Evolutionary conservation across 208 protist genomes (phyloP).

Genomic region (Wallacemonas sp.): DNA sequence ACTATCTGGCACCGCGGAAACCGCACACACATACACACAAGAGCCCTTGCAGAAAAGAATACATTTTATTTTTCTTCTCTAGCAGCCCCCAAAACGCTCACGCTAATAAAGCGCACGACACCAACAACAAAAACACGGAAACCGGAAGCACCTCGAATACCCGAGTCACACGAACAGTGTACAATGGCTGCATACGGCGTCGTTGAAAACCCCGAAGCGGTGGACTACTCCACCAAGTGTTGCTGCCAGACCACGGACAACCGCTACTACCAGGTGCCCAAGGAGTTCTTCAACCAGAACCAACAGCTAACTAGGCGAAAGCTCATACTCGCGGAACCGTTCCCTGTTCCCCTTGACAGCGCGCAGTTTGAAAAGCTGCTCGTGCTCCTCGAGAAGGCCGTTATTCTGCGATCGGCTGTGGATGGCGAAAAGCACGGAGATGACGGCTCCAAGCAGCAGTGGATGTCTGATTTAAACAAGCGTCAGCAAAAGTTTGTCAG

Average conservation of each 20-base stretch:
- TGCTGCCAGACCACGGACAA: slow-evolving; percentile 79
- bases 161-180: neutral
- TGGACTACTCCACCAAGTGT: slow-evolving; percentile 82
- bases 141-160: neutral
- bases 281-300: slow-evolving; percentile 76
- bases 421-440: slow-evolving; percentile 42
- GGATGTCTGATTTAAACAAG: slow-evolving; percentile 79
- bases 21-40: no score
- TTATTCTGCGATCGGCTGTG: slow-evolving; percentile 58
- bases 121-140: slow-evolving; percentile 3
- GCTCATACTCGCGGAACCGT: slow-evolving; percentile 58
- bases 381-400: slow-evolving; percentile 70
- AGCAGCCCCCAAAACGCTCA: neutral
- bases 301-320: slow-evolving; percentile 54
- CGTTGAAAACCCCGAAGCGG: slow-evolving; percentile 62
- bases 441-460: slow-evolving; percentile 46
- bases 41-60: no score
- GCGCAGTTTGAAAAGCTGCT: slow-evolving; percentile 54
- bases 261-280: slow-evolving; percentile 69
- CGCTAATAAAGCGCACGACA: neutral
- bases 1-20: no score
- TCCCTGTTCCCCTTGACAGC: slow-evolving; percentile 57
- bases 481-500: slow-evolving; percentile 78
- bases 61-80: no score
- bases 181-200: slow-evolving; percentile 65